These are phyloP conservation scores for Suhomyces ambrosiae DNA, from an alignment of 1,139 yeast species.

Conservation along the genomic window DNA sequence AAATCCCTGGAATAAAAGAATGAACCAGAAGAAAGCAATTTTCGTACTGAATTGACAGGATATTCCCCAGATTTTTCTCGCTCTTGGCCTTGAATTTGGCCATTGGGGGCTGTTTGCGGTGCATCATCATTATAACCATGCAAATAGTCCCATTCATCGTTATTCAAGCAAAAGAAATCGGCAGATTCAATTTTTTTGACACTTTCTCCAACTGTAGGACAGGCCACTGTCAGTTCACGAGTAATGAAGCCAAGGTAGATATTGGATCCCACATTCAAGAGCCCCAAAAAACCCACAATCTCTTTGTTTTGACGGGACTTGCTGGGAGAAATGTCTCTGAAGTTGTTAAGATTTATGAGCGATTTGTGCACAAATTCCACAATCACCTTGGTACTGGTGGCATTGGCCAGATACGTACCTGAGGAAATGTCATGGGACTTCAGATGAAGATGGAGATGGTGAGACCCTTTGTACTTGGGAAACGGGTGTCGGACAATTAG, in stretches of 20 bases:
- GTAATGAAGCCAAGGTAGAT: constrained; percentile 63
- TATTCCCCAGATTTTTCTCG: constrained; percentile 44
- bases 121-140: constrained; percentile 21
- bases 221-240: constrained; percentile 57
- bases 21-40: constrained; percentile 60
- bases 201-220: constrained; percentile 56
- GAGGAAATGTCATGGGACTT: constrained; percentile 19
- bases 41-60: constrained; percentile 62
- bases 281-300: constrained; percentile 62
- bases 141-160: constrained; percentile 52
- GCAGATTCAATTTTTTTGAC: constrained; percentile 57
- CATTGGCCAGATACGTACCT: constrained; percentile 2
- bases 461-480: constrained; percentile 36
- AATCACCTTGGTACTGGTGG: constrained; percentile 34
- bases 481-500: constrained; percentile 52
- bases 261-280: constrained; percentile 55
- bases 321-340: constrained; percentile 43
- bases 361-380: constrained; percentile 52
- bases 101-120: constrained; percentile 15
- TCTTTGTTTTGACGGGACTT: constrained; percentile 27
- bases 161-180: constrained; percentile 63
- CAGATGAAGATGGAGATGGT: constrained; percentile 36
- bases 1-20: constrained; percentile 68
- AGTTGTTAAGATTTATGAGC: constrained; percentile 40
- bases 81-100: constrained; percentile 7